phyloP scores from a whole-genome alignment of 1,139 yeast species.

The Geotrichum aggregatum region DNA sequence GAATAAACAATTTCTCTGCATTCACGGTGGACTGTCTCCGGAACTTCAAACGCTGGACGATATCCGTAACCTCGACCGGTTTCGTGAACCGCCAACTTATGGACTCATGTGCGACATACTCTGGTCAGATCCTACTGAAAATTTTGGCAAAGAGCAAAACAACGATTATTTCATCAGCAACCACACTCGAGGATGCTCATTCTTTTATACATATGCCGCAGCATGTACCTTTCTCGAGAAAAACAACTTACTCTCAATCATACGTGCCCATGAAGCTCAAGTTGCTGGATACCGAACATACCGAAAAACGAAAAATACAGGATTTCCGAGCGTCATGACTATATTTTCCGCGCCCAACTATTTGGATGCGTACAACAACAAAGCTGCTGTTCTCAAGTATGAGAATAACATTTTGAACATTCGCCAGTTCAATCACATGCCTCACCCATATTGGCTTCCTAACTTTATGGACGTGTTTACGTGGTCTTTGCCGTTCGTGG shows the following conservation, averaged over 20 bases:
- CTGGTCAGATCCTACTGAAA: slow-evolving; percentile 95
- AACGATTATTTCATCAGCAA: slow-evolving; percentile 60
- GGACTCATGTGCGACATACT: slow-evolving; percentile 93
- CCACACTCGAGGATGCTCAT: slow-evolving; percentile 87
- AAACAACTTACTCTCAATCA: slow-evolving; percentile 74
- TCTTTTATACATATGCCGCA: slow-evolving; percentile 81
- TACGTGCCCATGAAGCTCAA: slow-evolving; percentile 97
- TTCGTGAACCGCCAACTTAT: slow-evolving; percentile 87
- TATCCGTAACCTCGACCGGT: slow-evolving; percentile 65
- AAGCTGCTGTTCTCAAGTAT: slow-evolving; percentile 89
- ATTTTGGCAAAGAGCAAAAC: slow-evolving; percentile 68
- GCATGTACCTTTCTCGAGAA: slow-evolving; percentile 74
- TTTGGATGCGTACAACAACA: slow-evolving; percentile 86
- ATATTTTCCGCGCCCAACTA: slow-evolving; percentile 96
- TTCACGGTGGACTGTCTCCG: slow-evolving; percentile 97
- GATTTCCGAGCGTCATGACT: slow-evolving; percentile 89
- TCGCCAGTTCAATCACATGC: slow-evolving; percentile 86
- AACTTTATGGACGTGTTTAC: slow-evolving; percentile 96
- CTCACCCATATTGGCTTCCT: slow-evolving; percentile 97
- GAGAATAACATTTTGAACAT: slow-evolving; percentile 92
- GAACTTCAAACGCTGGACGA: slow-evolving; percentile 71
- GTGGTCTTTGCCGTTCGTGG: slow-evolving; percentile 97
- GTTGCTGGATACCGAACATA: slow-evolving; percentile 98
- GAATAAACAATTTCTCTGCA: slow-evolving; percentile 93
- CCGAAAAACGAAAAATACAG: slow-evolving; percentile 75